phyloP scores from a whole-genome alignment of 192 early-diverging fungal species.

The Coemansia sp. region DNA sequence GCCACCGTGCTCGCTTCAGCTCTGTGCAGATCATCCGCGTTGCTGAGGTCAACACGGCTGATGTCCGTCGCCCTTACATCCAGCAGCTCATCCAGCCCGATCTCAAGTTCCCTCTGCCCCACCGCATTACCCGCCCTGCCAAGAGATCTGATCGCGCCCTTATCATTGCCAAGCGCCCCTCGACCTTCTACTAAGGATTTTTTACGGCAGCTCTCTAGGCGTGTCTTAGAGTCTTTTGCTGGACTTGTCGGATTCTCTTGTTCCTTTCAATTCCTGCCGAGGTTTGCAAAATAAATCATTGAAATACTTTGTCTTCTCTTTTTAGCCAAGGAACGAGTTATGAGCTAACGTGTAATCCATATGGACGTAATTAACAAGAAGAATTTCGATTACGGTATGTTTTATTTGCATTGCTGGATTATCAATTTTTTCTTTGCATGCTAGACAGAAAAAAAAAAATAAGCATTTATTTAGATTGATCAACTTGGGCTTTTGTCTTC shows the following conservation, averaged over 20 bases:
- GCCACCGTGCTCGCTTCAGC: conserved; percentile 96
- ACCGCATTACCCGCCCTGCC: conserved; percentile 83
- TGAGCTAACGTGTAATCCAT: neutral
- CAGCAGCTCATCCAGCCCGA: conserved; percentile 87
- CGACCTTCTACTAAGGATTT: conserved; percentile 70
- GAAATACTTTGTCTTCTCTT: conserved; percentile 4
- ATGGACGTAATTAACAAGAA: neutral
- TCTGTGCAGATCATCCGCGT: conserved; percentile 99
- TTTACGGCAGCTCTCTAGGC: neutral
- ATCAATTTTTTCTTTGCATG: neutral
- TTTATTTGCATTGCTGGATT: neutral
- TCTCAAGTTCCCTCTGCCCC: conserved; percentile 98
- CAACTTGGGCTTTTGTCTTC: neutral
- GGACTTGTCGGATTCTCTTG: neutral
- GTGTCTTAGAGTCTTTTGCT: conserved; percentile 1
- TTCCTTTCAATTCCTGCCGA: conserved; percentile 3
- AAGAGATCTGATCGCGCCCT: conserved; percentile 81
- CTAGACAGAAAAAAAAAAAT: neutral
- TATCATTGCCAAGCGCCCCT: conserved; percentile 91
- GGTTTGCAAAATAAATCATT: conserved; percentile 11
- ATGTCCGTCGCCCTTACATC: conserved; percentile 97
- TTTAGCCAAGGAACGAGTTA: neutral
- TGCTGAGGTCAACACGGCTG: conserved; percentile 81
- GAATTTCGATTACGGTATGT: neutral
- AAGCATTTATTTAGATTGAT: neutral